A percentile compares a stretch with the other conserved stretches of the same genome.
Evolutionary conservation across 108 stramenopile species (phyloP).

Genomic region (Cylindrotheca fusiformis): DNA sequence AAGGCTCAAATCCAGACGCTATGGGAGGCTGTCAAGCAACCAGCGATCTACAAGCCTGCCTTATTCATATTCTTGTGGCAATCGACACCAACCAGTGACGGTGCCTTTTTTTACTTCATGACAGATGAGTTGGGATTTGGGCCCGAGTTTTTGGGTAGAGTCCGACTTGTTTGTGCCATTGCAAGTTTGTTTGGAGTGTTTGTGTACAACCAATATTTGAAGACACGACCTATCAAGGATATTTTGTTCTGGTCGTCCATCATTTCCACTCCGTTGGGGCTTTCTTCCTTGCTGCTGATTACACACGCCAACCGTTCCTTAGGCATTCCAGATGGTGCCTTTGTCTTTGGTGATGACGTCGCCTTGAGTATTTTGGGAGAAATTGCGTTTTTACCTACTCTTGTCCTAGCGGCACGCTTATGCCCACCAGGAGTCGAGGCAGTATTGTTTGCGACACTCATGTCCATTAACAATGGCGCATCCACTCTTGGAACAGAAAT

Average conservation of each 20-base stretch:
- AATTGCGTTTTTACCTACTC: constrained; percentile 91
- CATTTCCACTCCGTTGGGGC: constrained; percentile 66
- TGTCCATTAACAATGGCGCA: constrained; percentile 93
- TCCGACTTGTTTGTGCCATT: constrained; percentile 76
- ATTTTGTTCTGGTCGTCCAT: constrained; percentile 86
- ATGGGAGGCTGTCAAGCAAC: constrained; percentile 78
- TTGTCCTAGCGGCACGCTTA: constrained; percentile 90
- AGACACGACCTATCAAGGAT: constrained; percentile 65
- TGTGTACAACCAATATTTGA: constrained; percentile 61
- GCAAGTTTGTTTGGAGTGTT: constrained; percentile 86
- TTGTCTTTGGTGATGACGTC: constrained; percentile 93
- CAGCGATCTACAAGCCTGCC: constrained; percentile 87
- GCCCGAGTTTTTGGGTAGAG: constrained; percentile 92
- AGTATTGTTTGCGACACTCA: constrained; percentile 87
- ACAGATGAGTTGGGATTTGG: constrained; percentile 91
- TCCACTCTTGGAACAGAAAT: constrained; percentile 86
- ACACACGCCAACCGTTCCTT: constrained; percentile 80
- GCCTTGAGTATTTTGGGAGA: constrained; percentile 84
- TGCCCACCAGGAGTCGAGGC: constrained; percentile 95
- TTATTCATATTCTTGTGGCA: constrained; percentile 94
- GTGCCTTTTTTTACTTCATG: constrained; percentile 92
- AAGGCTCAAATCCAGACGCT: constrained; percentile 65
- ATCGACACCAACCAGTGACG: constrained; percentile 90
- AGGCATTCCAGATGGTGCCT: constrained; percentile 90
- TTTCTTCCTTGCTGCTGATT: constrained; percentile 80